These are phyloP conservation scores for Sherardia arvensis DNA, from an alignment of 257 asterid species.

Conservation along the genomic window DNA sequence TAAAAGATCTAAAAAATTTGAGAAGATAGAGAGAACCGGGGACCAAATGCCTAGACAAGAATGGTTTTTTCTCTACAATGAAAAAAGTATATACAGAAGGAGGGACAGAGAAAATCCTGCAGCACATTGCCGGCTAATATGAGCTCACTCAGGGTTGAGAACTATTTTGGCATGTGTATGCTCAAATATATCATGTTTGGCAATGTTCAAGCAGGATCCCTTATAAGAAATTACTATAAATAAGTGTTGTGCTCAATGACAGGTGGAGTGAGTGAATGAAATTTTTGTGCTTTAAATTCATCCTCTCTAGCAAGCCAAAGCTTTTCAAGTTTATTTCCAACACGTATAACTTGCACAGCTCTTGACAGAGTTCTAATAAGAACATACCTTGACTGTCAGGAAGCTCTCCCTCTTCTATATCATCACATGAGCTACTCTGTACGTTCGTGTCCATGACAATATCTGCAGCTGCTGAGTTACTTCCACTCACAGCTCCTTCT, in stretches of 20 bases:
- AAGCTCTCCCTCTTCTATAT: conserved; percentile 98
- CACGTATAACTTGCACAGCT: not conserved
- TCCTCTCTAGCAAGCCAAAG: not conserved
- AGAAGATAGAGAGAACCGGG: not conserved
- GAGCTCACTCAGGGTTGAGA: not conserved
- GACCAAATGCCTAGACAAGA: not conserved
- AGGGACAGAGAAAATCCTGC: not conserved
- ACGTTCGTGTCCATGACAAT: conserved; percentile 20
- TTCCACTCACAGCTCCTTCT: conserved; percentile 79
- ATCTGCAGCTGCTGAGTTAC: conserved; percentile 26
- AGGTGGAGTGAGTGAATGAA: not conserved
- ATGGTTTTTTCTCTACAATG: not conserved
- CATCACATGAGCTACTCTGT: conserved; percentile 41
- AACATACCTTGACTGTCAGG: conserved; percentile 60
- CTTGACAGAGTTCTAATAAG: not conserved
- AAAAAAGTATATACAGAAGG: not conserved
- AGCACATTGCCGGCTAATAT: not conserved
- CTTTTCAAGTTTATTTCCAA: not conserved
- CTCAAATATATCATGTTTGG: too few relatives aligned
- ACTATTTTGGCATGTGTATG: not conserved
- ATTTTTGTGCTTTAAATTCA: not conserved
- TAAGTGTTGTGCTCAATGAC: not conserved
- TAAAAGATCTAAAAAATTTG: not conserved
- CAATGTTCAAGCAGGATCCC: too few relatives aligned
- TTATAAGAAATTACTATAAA: too few relatives aligned